phyloP scores from a whole-genome alignment of 805 yeast genomes.

The Zygosaccharomyces gambellarensis region DNA sequence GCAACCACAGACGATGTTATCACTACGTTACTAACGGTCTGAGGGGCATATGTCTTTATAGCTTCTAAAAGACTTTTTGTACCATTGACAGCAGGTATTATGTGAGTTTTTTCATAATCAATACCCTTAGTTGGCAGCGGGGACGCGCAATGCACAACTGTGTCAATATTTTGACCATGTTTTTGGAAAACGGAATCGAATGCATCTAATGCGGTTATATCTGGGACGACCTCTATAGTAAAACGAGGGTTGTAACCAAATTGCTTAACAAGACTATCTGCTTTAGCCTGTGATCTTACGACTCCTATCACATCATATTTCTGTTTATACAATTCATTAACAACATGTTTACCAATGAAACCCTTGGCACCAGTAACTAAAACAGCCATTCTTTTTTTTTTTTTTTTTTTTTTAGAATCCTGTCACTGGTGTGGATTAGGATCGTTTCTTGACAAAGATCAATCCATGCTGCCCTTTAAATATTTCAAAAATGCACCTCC shows the following conservation, averaged over 20 bases:
- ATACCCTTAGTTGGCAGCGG: slow-evolving; percentile 37
- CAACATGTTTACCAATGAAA: slow-evolving; percentile 47
- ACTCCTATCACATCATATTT: slow-evolving; percentile 48
- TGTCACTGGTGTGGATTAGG: no score
- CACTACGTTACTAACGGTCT: slow-evolving; percentile 42
- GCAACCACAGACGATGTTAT: slow-evolving; percentile 56
- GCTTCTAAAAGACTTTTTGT: background rate
- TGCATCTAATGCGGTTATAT: slow-evolving; percentile 36
- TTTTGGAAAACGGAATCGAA: slow-evolving; percentile 42
- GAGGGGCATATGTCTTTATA: slow-evolving; percentile 34
- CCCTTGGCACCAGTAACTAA: slow-evolving; percentile 53
- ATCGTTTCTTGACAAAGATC: no score
- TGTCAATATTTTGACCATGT: slow-evolving; percentile 38
- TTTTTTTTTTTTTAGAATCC: no score
- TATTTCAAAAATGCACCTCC: no score
- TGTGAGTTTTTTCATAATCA: slow-evolving; percentile 44
- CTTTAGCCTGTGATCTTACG: slow-evolving; percentile 44
- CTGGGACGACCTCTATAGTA: slow-evolving; percentile 34
- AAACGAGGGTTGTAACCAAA: slow-evolving; percentile 29
- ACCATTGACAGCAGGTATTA: slow-evolving; percentile 36
- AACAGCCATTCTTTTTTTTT: slow-evolving; percentile 30
- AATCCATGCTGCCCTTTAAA: no score
- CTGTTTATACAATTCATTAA: slow-evolving; percentile 36
- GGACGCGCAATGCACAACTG: slow-evolving; percentile 48
- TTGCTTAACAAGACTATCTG: slow-evolving; percentile 34